Evolutionary conservation across 2,329 filamentous ascomycete species (phyloP).

Genomic region (Clonostachys rosea): DNA sequence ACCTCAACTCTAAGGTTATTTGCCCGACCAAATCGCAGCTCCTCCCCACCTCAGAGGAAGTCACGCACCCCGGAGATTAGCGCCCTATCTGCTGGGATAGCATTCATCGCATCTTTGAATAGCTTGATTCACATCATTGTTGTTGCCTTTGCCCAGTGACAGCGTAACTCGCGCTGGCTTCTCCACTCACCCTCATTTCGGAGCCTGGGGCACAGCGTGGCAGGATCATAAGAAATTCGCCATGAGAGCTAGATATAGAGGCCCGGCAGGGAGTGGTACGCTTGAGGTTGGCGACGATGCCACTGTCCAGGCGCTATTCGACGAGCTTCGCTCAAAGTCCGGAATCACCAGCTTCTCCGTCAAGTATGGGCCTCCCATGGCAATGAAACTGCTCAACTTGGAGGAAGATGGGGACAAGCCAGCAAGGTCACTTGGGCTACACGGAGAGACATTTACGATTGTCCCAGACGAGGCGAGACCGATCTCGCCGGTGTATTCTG

Average conservation of each 20-base stretch:
- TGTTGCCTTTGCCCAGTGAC: too few relatives aligned
- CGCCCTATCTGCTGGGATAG: too few relatives aligned
- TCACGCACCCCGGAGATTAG: too few relatives aligned
- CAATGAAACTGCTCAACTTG: conserved; percentile 61
- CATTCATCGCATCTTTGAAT: too few relatives aligned
- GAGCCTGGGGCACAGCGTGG: too few relatives aligned
- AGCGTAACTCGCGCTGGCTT: too few relatives aligned
- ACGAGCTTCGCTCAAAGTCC: conserved; percentile 58
- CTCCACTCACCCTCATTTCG: too few relatives aligned
- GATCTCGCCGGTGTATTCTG: conserved; percentile 5
- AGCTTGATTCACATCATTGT: too few relatives aligned
- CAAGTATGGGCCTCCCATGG: conserved; percentile 75
- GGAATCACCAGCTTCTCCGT: conserved; percentile 64
- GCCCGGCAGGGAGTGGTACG: conserved; percentile 67
- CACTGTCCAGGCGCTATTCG: conserved; percentile 56
- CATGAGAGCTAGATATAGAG: conserved; percentile 74
- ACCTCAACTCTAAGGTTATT: too few relatives aligned
- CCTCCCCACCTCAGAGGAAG: too few relatives aligned
- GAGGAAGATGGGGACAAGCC: conserved; percentile 6
- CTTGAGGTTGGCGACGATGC: conserved; percentile 66
- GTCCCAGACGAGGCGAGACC: conserved; percentile 29
- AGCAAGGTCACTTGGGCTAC: conserved; percentile 41
- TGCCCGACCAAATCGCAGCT: too few relatives aligned
- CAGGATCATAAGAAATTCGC: neutral
- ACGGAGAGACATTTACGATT: conserved; percentile 46